Evolutionary conservation across 2,329 filamentous ascomycete species (phyloP).

Genomic region (Aspergillus sclerotialis): DNA sequence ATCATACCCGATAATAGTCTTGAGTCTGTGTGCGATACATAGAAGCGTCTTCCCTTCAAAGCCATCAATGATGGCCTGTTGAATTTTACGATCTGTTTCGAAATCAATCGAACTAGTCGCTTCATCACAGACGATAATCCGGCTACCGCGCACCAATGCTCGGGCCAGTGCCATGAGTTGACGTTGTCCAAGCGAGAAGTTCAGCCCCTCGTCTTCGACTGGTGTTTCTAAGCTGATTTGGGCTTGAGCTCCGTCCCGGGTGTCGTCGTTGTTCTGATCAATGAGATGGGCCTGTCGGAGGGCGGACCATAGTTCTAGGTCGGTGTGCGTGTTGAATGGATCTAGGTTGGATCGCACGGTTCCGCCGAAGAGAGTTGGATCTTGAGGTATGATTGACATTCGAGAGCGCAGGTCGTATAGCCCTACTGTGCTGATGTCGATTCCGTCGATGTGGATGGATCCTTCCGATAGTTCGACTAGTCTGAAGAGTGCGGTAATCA

Average conservation of each 20-base stretch:
- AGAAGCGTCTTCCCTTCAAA: slow-evolving; percentile 60
- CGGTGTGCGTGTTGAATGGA: slow-evolving; percentile 62
- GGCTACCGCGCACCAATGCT: slow-evolving; percentile 63
- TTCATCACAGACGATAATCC: slow-evolving; percentile 73
- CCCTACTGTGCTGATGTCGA: slow-evolving; percentile 66
- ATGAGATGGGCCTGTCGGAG: too few relatives aligned
- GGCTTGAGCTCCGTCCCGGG: too few relatives aligned
- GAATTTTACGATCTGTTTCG: slow-evolving; percentile 65
- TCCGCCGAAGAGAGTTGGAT: slow-evolving; percentile 72
- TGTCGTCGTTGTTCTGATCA: too few relatives aligned
- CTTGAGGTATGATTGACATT: slow-evolving; percentile 72
- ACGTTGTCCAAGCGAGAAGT: slow-evolving; percentile 68
- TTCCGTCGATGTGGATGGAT: slow-evolving; percentile 61
- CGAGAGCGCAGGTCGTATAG: slow-evolving; percentile 64
- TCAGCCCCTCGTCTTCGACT: slow-evolving; percentile 65
- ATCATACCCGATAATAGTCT: slow-evolving; percentile 70
- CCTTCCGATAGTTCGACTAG: slow-evolving; percentile 65
- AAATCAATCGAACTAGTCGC: slow-evolving; percentile 72
- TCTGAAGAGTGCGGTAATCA: slow-evolving; percentile 70
- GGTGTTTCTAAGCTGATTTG: slow-evolving; percentile 57
- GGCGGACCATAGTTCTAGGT: slow-evolving; percentile 63
- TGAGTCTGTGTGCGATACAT: slow-evolving; percentile 67
- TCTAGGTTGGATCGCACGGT: slow-evolving; percentile 70
- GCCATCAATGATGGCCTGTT: slow-evolving; percentile 64
- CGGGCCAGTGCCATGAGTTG: slow-evolving; percentile 70